Evolutionary conservation across 805 yeast genomes (phyloP), one percentile per base, ranked within the genome.

Genomic region (Ascoidea tarda): DNA sequence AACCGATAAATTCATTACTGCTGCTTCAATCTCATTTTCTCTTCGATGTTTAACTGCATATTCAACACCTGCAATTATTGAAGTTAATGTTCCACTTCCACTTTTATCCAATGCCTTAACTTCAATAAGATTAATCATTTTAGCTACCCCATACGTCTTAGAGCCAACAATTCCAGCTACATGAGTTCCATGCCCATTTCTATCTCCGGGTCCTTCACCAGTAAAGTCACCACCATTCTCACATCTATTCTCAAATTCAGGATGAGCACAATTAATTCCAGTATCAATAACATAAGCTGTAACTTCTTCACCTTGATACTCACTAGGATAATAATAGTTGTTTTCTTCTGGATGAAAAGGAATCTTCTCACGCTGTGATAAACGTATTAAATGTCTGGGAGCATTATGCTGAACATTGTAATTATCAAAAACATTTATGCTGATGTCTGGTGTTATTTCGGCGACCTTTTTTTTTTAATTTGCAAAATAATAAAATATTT

Each of bases 121-220:
- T 32, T 84, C 93, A 6, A 85, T 70, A 6, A 89, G 62, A 6
- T 71, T 70, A 14, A 77, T 78, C 46, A 76, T 66, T 63, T 90
- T 89, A 16, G 96, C 87, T 2, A 87, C 93, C 5, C 97, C 97
- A 68, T 71, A 89, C 2, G 81, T 78, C 51, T 68, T 72, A 1
- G 96, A 86, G 0, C 91, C 96, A 52, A 87, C 76, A 10, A 87
- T 69, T 3, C 96, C 96, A 0, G 96, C 96, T 49, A 90, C 95
- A 66, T 89, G 96, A 1, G 96, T 87, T 0, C 96, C 97, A 64
- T 89, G 97, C 0, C 96, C 96, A 59, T 82, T 82, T 6, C 68
- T 68, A 63, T 90, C 96, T 5, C 86, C 87, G 1, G 71, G 61
- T 0, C 79, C 78, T 57, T 78, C 83, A 1, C 69, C 70, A 0